A percentile compares a stretch with the other conserved stretches of the same genome.
These are phyloP conservation scores for Wallacemonas sp. DNA, from an alignment of 208 protist genomes.

Conservation along the genomic window DNA sequence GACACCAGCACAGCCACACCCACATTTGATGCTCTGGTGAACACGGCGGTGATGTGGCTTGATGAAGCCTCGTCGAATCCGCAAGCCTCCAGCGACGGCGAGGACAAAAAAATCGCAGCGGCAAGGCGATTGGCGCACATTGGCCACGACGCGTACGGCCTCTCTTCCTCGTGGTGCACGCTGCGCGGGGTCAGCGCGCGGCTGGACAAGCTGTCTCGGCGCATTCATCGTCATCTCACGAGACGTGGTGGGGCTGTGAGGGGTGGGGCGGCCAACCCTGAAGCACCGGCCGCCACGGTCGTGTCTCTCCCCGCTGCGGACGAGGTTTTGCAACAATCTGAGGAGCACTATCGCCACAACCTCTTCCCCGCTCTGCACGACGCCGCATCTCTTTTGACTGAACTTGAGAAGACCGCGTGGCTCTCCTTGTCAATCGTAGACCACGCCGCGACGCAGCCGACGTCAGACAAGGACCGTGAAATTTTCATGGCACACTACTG, in stretches of 20 bases:
- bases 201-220: not conserved
- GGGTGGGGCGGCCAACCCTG: too few species aligned
- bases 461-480: too few species aligned
- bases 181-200: not conserved
- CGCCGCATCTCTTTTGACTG: not conserved
- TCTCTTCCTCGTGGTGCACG: not conserved
- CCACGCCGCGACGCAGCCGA: not conserved
- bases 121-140: not conserved
- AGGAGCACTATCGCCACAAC: not conserved
- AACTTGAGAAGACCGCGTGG: not conserved
- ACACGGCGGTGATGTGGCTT: not conserved
- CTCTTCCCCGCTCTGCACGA: not conserved
- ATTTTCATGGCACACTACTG: not conserved
- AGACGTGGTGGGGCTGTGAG: not conserved
- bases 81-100: not conserved
- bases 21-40: too few species aligned
- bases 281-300: too few species aligned
- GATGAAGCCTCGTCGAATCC: too few species aligned
- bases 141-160: not conserved
- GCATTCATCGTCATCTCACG: constrained; percentile 1
- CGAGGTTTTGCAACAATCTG: not conserved
- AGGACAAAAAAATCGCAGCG: not conserved
- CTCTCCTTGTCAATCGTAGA: not conserved
- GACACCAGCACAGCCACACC: too few species aligned
- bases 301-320: not conserved